Conservation (phyloP, 306 rosid species). For the Pyrus betulifolia region DNA sequence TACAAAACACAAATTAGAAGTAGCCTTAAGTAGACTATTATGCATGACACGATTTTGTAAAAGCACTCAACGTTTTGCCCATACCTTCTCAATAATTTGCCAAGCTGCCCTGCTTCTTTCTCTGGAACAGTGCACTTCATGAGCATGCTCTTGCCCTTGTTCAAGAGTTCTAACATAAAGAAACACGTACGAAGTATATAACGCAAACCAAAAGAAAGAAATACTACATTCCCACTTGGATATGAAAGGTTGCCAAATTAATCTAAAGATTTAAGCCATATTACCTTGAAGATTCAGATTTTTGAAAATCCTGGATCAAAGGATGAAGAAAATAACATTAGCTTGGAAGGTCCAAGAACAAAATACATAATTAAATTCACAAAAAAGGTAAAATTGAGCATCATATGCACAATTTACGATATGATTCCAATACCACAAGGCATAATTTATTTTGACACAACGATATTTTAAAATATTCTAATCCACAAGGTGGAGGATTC, state of each 20-base stretch:
- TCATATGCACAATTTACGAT: neutral
- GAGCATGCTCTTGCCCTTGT: conserved; percentile 42
- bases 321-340: conserved; percentile 25
- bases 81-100: conserved; percentile 69
- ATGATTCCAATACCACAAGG: neutral
- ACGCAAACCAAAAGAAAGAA: neutral
- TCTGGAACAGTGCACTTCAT: conserved; percentile 79
- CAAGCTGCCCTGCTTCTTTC: conserved; percentile 79
- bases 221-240: neutral
- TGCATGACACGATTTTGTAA: neutral
- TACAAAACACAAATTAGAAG: conserved; percentile 27
- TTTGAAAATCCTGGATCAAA: conserved; percentile 44
- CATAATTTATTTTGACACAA: no score
- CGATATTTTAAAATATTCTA: no score
- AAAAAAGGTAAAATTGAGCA: neutral
- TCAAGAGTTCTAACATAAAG: conserved; percentile 26
- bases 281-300: conserved; percentile 58
- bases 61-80: neutral
- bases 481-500: no score
- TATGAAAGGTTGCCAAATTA: neutral
- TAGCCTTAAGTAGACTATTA: conserved; percentile 12
- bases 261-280: neutral
- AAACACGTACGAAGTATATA: neutral
- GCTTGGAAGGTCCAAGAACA: neutral
- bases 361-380: neutral